These are phyloP conservation scores for Dinochytrium kinnereticum DNA, from an alignment of 371 early-diverging fungal genomes.

Conservation along the genomic window DNA sequence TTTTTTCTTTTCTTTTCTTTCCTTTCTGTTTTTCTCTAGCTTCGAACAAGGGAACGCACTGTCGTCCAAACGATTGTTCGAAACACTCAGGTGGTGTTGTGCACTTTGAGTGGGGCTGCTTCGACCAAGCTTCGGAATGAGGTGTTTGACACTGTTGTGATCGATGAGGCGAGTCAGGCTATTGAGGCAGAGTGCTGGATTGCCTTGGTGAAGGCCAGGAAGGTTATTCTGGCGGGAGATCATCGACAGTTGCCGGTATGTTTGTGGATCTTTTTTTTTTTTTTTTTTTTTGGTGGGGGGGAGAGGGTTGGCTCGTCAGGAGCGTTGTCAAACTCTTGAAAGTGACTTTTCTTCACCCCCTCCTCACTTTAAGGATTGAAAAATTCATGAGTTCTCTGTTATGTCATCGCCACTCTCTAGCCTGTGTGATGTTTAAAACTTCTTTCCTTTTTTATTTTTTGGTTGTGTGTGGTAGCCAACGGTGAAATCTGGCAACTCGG, in stretches of 20 bases:
- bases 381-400: too few relatives aligned
- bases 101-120: slow-evolving; percentile 58
- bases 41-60: slow-evolving; percentile 70
- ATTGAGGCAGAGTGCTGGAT: slow-evolving; percentile 86
- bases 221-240: slow-evolving; percentile 93
- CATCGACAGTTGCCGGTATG: slow-evolving; percentile 83
- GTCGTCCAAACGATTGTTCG: slow-evolving; percentile 68
- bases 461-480: too few relatives aligned
- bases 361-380: too few relatives aligned
- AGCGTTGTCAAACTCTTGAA: too few relatives aligned
- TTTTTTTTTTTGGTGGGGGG: too few relatives aligned
- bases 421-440: too few relatives aligned
- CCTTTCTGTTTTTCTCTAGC: slow-evolving; percentile 20
- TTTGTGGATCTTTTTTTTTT: slow-evolving; percentile 18
- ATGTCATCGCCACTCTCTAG: too few relatives aligned
- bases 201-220: slow-evolving; percentile 76
- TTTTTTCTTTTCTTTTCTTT: neutral
- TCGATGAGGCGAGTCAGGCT: slow-evolving; percentile 93
- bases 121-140: slow-evolving; percentile 59
- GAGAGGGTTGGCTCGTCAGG: too few relatives aligned
- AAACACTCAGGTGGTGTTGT: slow-evolving; percentile 60
- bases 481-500: slow-evolving; percentile 55
- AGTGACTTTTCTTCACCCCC: too few relatives aligned
- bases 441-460: too few relatives aligned
- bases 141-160: slow-evolving; percentile 88